Percentiles rank a stretch among this genome's conserved stretches.
phyloP scores from a whole-genome alignment of 495 filamentous ascomycete genomes.

The Hamigera avellanea region DNA sequence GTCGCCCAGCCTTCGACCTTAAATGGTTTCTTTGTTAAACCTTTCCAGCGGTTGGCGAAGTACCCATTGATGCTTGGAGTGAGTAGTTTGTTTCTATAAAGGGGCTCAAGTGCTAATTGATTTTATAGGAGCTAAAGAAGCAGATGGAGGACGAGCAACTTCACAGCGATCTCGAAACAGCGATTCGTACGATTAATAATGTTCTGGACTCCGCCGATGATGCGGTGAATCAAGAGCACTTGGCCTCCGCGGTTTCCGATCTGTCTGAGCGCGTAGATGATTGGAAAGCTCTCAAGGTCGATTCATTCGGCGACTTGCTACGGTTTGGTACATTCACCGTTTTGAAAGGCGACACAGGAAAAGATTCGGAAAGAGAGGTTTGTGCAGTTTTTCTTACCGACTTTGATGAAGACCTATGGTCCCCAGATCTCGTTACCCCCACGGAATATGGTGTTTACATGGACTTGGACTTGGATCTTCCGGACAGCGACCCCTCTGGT shows the following conservation, averaged over 20 bases:
- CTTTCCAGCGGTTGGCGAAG: constrained; percentile 89
- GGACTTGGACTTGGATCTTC: too few species aligned
- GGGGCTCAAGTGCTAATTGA: constrained; percentile 3
- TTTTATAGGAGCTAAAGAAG: constrained; percentile 65
- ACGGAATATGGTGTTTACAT: not conserved
- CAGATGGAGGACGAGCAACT: constrained; percentile 61
- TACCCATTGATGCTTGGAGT: constrained; percentile 86
- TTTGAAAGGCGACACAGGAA: constrained; percentile 68
- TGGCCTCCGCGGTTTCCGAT: constrained; percentile 68
- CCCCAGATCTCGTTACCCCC: constrained; percentile 1
- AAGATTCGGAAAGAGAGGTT: constrained; percentile 78
- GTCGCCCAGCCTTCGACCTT: constrained; percentile 49
- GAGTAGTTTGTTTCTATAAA: constrained; percentile 8
- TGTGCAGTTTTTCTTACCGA: constrained; percentile 16
- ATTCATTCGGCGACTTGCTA: constrained; percentile 80
- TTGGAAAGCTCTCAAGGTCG: constrained; percentile 88
- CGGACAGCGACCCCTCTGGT: too few species aligned
- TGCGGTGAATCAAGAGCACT: constrained; percentile 76
- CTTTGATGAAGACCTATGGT: constrained; percentile 6
- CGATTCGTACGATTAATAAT: constrained; percentile 63
- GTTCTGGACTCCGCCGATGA: constrained; percentile 77
- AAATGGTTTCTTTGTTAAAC: constrained; percentile 87
- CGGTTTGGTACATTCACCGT: constrained; percentile 91
- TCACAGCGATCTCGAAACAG: constrained; percentile 55
- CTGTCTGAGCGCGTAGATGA: constrained; percentile 81